Evolutionary conservation across 495 filamentous ascomycete species (phyloP).

Genomic region (Neurospora tetrasperma): DNA sequence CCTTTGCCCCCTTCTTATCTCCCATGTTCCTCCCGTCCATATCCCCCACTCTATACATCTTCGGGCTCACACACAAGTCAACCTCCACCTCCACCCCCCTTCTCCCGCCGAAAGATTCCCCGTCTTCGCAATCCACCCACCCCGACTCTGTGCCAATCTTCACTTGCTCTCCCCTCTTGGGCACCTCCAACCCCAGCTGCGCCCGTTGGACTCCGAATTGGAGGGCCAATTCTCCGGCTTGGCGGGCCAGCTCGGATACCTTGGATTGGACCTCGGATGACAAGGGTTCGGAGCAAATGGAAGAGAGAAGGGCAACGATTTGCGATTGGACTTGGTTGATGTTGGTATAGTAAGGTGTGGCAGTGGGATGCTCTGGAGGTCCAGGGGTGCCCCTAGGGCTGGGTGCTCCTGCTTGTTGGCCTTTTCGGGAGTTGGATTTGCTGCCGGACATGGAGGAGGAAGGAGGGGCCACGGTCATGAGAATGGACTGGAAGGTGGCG

Average conservation of each 20-base stretch:
- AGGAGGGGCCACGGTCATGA: conserved; percentile 3
- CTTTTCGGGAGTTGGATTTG: background rate
- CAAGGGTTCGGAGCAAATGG: conserved; percentile 1
- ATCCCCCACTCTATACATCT: conserved; percentile 13
- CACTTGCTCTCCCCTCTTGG: conserved; percentile 6
- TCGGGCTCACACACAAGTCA: conserved; percentile 14
- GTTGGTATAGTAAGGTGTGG: conserved; percentile 1
- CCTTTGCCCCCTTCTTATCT: conserved; percentile 1
- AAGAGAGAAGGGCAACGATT: conserved; percentile 3
- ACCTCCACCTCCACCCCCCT: conserved; percentile 8
- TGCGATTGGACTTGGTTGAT: conserved; percentile 1
- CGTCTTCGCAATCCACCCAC: conserved; percentile 18
- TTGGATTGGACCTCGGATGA: conserved; percentile 7
- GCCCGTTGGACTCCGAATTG: conserved; percentile 19
- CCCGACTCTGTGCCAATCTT: conserved; percentile 11
- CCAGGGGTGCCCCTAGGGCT: background rate
- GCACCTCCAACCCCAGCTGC: conserved; percentile 9
- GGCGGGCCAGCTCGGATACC: conserved; percentile 6
- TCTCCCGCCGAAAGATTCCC: background rate
- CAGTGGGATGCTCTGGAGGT: background rate
- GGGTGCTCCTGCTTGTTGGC: background rate
- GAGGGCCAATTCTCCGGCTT: conserved; percentile 15
- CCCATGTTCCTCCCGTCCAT: conserved; percentile 11
- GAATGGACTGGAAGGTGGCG: conserved; percentile 19
- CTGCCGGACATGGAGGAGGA: background rate